Evolutionary conservation across 306 rosid species (phyloP), one percentile per base, ranked within the genome.

Genomic region (Medicago arabica): DNA sequence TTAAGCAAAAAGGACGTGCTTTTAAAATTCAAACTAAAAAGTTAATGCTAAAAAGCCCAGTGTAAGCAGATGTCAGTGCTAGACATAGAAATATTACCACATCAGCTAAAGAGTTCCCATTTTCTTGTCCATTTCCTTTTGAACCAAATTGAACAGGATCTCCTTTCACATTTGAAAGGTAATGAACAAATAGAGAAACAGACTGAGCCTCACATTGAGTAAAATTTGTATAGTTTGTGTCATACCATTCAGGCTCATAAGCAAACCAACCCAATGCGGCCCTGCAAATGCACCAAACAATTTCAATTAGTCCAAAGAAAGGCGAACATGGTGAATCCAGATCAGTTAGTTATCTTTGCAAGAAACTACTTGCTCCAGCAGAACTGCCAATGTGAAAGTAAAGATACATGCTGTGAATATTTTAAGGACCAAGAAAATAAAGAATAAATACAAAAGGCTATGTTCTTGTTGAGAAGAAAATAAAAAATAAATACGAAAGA

Each of bases 251-350:
- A 15, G 93, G 92, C 79, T 83, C 88, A 75, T 80, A 61, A 59
- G 98, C 90, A 91, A 94, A 94, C 98, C 98, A 94, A 71, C 98
- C 96, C 80, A 94, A 82, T 61, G 96, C 77, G 34, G 97, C 92
- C 87, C 98, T 95, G 91, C 62, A 87, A 63, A 83, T 21, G 63
- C 73, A 75, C 46, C 80, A 78, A 74, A 34, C 57, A 75, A 67
- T 75, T 71, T 82, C 83, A 83, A 58, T 77, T 79, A 59, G 70
- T 75, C 25, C 50, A 60, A 75, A 63, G 57, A 71, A 69, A 78
- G 76, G 31, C 78, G 77, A 58, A 44, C 68, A 65, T 66, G 31
- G 67, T 41, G 21, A 53, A 68, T 60, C 57, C 38, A 62, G 59
- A 7, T 69, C 39, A 40, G 40, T 17, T 39, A 5, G 60, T 57